These are phyloP conservation scores for Peribolospora baueri DNA, from an alignment of 768 basidiomycete genomes.

Conservation along the genomic window DNA sequence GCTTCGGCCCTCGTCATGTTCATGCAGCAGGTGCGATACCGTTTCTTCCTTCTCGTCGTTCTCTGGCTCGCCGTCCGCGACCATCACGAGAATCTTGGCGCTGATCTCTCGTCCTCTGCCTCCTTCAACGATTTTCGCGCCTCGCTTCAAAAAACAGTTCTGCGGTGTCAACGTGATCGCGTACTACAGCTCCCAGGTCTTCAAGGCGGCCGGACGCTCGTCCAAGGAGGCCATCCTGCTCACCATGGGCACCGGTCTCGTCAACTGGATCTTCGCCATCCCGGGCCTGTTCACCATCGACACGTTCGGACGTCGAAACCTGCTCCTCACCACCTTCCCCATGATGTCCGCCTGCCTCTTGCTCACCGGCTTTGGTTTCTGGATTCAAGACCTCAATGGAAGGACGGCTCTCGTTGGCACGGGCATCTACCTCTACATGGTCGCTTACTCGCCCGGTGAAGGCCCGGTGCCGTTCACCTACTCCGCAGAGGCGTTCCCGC, in stretches of 20 bases:
- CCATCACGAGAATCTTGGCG: no score
- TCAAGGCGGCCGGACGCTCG: constrained; percentile 1
- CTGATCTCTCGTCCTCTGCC: no score
- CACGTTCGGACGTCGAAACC: constrained; percentile 46
- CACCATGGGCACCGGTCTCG: not conserved
- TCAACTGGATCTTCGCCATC: constrained; percentile 27
- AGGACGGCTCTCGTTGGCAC: constrained; percentile 21
- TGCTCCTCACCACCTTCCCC: constrained; percentile 55
- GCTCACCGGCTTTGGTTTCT: constrained; percentile 29
- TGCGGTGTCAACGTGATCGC: constrained; percentile 10
- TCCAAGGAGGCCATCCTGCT: constrained; percentile 1
- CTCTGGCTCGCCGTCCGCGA: not conserved
- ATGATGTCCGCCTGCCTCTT: constrained; percentile 53
- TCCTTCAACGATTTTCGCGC: no score
- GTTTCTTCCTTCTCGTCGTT: not conserved
- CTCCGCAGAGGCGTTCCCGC: constrained; percentile 13
- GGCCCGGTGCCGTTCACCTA: constrained; percentile 11
- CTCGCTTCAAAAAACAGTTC: not conserved
- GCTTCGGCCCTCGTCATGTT: constrained; percentile 7
- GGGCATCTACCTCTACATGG: constrained; percentile 17
- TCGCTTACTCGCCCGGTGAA: constrained; percentile 8
- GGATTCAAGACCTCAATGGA: not conserved
- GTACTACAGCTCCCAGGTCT: constrained; percentile 11
- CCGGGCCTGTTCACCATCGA: constrained; percentile 32
- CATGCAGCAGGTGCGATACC: constrained; percentile 5